phyloP scores from a whole-genome alignment of 306 rosid species.

The Castanea mollissima region DNA sequence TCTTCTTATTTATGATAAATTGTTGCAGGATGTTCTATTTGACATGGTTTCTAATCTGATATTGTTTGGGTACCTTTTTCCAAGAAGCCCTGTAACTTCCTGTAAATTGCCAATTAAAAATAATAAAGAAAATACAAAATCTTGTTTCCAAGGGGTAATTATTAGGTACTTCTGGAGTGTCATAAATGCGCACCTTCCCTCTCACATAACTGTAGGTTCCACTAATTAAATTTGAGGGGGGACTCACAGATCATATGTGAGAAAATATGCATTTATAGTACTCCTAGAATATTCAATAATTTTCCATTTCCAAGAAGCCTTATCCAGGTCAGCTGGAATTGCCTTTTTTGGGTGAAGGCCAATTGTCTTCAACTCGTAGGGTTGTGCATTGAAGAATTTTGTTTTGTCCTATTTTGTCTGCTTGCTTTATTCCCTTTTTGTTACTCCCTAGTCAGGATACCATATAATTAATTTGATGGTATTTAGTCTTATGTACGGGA shows the following conservation, averaged over 20 bases:
- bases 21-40: not conserved
- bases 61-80: not conserved
- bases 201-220: too few relatives aligned
- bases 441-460: not conserved
- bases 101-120: too few relatives aligned
- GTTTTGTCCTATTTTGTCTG: not conserved
- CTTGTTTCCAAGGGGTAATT: too few relatives aligned
- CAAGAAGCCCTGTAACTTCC: not conserved
- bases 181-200: too few relatives aligned
- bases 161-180: too few relatives aligned
- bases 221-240: too few relatives aligned
- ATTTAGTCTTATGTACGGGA: not conserved
- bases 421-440: not conserved
- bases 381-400: conserved; percentile 20
- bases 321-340: not conserved
- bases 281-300: too few relatives aligned
- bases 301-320: too few relatives aligned
- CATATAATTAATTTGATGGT: not conserved
- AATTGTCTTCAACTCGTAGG: conserved; percentile 3
- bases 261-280: too few relatives aligned
- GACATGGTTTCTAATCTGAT: not conserved
- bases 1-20: not conserved
- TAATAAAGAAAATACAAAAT: too few relatives aligned
- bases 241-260: too few relatives aligned
- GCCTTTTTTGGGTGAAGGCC: not conserved